These are phyloP conservation scores for Hypomontagnella submonticulosa DNA, from an alignment of 495 filamentous ascomycete genomes.

Conservation along the genomic window DNA sequence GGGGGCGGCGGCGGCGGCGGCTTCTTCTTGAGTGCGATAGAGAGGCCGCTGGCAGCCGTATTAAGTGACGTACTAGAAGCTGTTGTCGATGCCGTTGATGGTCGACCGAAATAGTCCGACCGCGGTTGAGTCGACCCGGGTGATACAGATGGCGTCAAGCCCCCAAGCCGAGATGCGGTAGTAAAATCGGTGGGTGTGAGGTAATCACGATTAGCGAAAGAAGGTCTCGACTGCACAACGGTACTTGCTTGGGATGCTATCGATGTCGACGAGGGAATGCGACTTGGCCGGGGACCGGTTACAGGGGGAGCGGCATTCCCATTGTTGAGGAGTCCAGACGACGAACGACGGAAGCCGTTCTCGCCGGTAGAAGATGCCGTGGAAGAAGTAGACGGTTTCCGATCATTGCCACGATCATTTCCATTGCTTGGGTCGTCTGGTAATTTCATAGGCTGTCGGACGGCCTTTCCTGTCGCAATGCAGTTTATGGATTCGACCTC, in stretches of 20 bases:
- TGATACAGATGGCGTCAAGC: constrained; percentile 38
- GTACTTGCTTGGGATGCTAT: constrained; percentile 44
- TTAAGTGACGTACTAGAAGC: constrained; percentile 49
- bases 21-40: constrained; percentile 53
- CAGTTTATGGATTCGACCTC: constrained; percentile 78
- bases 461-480: constrained; percentile 78
- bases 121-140: constrained; percentile 44
- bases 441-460: constrained; percentile 69
- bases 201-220: constrained; percentile 44
- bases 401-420: constrained; percentile 16
- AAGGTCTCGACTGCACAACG: constrained; percentile 23
- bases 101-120: constrained; percentile 65
- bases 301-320: constrained; percentile 31
- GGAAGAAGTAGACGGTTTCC: constrained; percentile 33
- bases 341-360: constrained; percentile 46
- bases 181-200: constrained; percentile 60
- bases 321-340: constrained; percentile 51
- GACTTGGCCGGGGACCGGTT: constrained; percentile 49
- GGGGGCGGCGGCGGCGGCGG: constrained; percentile 73
- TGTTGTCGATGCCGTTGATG: constrained; percentile 51
- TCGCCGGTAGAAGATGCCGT: constrained; percentile 23
- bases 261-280: constrained; percentile 50
- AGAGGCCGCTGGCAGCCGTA: constrained; percentile 41
- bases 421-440: constrained; percentile 42
- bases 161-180: constrained; percentile 54